Conservation (phyloP, 768 basidiomycete genomes). For the Boletus rex-veris region DNA sequence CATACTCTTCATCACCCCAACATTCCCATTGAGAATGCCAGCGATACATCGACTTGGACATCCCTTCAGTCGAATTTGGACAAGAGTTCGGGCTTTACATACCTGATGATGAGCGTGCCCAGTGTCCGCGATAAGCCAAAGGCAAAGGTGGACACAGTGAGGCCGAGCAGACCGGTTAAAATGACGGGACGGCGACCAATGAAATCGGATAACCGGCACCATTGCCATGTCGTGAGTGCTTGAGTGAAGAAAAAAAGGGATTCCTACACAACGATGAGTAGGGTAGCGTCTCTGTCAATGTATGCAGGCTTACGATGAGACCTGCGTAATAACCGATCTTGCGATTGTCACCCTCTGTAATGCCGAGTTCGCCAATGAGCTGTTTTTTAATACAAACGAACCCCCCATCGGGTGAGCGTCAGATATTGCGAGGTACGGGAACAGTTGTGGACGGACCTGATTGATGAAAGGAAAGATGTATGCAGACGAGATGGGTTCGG, state of each 20-base stretch:
- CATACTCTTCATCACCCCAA: constrained; percentile 37
- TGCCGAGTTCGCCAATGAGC: constrained; percentile 60
- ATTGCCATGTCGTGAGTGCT: constrained; percentile 56
- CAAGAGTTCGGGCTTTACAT: not conserved
- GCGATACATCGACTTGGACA: constrained; percentile 32
- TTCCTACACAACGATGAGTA: constrained; percentile 37
- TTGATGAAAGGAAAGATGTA: constrained; percentile 65
- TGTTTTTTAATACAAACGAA: constrained; percentile 19
- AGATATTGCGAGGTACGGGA: not conserved
- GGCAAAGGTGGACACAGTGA: constrained; percentile 48
- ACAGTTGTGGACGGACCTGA: constrained; percentile 35
- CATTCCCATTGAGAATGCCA: constrained; percentile 38
- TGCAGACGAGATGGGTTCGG: constrained; percentile 52
- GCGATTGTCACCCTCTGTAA: constrained; percentile 52
- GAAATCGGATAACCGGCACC: constrained; percentile 60
- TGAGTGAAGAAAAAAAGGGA: constrained; percentile 61
- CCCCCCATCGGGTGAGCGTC: not conserved
- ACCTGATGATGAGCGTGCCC: constrained; percentile 55
- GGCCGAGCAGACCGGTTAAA: constrained; percentile 52
- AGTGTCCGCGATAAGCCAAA: constrained; percentile 64
- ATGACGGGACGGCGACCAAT: constrained; percentile 61
- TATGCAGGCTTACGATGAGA: constrained; percentile 41
- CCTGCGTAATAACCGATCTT: constrained; percentile 63
- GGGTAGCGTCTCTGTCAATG: not conserved
- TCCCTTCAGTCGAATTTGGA: constrained; percentile 2